Evolutionary conservation across 148 eudicot species (phyloP).

Genomic region (Rhododendron mucronatum): DNA sequence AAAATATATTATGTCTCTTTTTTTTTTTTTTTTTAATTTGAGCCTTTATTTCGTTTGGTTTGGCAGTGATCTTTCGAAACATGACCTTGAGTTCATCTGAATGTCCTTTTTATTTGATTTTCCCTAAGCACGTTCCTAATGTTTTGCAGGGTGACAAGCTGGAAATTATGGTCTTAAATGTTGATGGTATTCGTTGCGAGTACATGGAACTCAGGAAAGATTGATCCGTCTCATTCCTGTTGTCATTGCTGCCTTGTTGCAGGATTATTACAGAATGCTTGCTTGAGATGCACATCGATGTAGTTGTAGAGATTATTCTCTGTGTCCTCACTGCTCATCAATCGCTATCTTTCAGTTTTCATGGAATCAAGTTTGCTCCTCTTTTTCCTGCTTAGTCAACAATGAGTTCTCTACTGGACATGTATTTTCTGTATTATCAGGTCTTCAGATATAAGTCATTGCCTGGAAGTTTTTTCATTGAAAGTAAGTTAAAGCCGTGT

Average conservation of each 20-base stretch:
- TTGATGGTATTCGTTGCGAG: constrained; percentile 57
- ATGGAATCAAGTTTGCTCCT: background rate
- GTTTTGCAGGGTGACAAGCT: constrained; percentile 82
- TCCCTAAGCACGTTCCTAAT: background rate
- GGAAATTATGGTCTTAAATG: constrained; percentile 70
- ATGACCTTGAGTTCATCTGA: background rate
- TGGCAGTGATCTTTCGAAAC: background rate
- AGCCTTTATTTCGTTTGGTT: background rate
- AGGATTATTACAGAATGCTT: background rate
- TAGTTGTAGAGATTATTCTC: background rate
- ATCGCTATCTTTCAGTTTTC: background rate
- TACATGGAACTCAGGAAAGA: constrained; percentile 82
- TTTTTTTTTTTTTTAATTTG: too few relatives aligned
- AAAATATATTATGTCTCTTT: background rate
- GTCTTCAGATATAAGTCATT: background rate
- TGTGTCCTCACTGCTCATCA: background rate
- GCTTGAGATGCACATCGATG: background rate
- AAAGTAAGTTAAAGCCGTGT: background rate
- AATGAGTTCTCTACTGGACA: background rate
- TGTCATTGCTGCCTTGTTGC: background rate
- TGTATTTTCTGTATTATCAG: constrained; percentile 1
- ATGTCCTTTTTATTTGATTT: background rate
- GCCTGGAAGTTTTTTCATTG: background rate
- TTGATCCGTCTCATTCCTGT: constrained; percentile 14
- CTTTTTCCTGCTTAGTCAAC: background rate